Conservation (phyloP, 306 rosid genomes). For the Benincasa hispida region DNA sequence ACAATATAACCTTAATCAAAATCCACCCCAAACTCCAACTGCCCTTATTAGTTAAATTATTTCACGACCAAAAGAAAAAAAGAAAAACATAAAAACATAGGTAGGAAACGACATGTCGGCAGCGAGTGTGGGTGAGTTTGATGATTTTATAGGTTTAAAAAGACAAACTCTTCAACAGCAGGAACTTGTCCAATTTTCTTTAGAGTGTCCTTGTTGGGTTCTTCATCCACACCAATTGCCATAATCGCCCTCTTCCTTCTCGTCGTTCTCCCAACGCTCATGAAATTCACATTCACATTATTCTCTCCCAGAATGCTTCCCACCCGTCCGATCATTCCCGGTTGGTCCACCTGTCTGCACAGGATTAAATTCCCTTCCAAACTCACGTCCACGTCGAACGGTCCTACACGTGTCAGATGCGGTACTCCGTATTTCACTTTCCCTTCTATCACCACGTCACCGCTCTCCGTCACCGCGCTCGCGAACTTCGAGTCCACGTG, state of each 20-base stretch:
- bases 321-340: slow-evolving; percentile 82
- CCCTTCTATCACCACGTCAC: slow-evolving; percentile 69
- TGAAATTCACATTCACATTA: slow-evolving; percentile 77
- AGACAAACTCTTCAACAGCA: slow-evolving; percentile 78
- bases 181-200: slow-evolving; percentile 54
- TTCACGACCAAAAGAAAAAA: neutral
- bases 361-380: slow-evolving; percentile 71
- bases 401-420: slow-evolving; percentile 53
- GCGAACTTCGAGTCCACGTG: slow-evolving; percentile 64
- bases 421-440: slow-evolving; percentile 67
- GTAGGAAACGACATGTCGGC: neutral
- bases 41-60: neutral
- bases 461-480: slow-evolving; percentile 42
- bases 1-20: no score
- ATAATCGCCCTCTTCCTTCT: slow-evolving; percentile 52
- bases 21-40: neutral
- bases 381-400: slow-evolving; percentile 71
- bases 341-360: slow-evolving; percentile 79
- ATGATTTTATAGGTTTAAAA: slow-evolving; percentile 44
- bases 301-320: slow-evolving; percentile 58
- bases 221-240: slow-evolving; percentile 94
- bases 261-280: slow-evolving; percentile 82
- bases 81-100: neutral
- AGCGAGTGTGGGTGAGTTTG: neutral
- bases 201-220: slow-evolving; percentile 44